Evolutionary conservation across 345 rosid genomes (phyloP).

Genomic region (Dipteronia dyeriana): DNA sequence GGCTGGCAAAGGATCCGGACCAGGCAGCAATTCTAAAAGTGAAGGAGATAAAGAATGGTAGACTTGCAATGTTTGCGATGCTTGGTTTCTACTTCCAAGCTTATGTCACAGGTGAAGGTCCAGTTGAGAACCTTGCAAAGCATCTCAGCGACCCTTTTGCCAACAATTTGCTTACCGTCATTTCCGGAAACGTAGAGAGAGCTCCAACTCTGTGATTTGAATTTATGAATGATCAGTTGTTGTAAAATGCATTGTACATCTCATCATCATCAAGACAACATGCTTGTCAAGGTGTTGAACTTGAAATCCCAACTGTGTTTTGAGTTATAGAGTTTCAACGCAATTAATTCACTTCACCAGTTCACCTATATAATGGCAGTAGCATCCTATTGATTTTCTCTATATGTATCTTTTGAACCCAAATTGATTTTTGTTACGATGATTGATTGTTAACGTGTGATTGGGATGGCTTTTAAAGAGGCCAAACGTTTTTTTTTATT

Average conservation of each 20-base stretch:
- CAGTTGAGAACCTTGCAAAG: slow-evolving; percentile 86
- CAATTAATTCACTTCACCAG: no score
- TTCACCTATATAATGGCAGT: no score
- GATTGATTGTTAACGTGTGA: no score
- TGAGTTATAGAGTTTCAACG: not conserved
- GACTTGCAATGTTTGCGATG: slow-evolving; percentile 97
- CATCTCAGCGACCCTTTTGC: slow-evolving; percentile 98
- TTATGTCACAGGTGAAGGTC: slow-evolving; percentile 94
- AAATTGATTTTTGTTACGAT: no score
- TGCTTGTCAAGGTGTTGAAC: slow-evolving; percentile 12
- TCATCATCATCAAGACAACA: not conserved
- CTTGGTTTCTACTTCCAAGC: slow-evolving; percentile 86
- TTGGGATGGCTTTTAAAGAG: no score
- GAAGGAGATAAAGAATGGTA: slow-evolving; percentile 95
- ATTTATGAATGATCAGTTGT: not conserved
- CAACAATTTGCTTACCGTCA: slow-evolving; percentile 96
- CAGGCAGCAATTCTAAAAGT: slow-evolving; percentile 92
- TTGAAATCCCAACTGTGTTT: not conserved
- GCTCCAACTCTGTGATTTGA: slow-evolving; percentile 69
- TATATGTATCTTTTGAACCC: no score
- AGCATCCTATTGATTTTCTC: no score
- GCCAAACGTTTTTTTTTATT: no score
- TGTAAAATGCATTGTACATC: slow-evolving; percentile 19
- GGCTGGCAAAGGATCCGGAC: slow-evolving; percentile 90
- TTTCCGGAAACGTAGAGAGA: slow-evolving; percentile 75